phyloP scores from a whole-genome alignment of 2,329 filamentous ascomycete genomes.

The Bipolaris victoriae region DNA sequence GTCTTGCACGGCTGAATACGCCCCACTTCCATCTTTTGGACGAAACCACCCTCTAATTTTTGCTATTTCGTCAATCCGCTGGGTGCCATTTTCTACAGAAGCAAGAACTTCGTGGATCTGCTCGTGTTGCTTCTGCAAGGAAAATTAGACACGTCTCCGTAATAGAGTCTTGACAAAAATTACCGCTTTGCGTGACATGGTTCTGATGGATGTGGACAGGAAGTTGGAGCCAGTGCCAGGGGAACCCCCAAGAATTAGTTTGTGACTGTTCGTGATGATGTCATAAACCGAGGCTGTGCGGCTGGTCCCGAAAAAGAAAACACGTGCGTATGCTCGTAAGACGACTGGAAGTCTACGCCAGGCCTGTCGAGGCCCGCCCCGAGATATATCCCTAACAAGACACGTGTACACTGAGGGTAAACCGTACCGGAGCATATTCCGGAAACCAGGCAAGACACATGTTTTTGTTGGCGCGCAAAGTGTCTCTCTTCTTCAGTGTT shows the following conservation, averaged over 20 bases:
- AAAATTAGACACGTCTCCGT: slow-evolving; percentile 4
- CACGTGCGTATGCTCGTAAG: slow-evolving; percentile 10
- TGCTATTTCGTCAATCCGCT: slow-evolving; percentile 41
- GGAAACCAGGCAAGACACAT: neutral
- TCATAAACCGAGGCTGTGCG: slow-evolving; percentile 8
- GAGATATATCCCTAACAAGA: neutral
- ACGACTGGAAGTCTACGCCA: slow-evolving; percentile 4
- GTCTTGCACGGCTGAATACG: slow-evolving; percentile 33
- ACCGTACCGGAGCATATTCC: neutral
- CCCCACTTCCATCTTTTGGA: slow-evolving; percentile 29
- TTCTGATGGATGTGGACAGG: slow-evolving; percentile 4
- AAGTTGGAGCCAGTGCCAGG: neutral
- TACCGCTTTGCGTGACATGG: slow-evolving; percentile 18
- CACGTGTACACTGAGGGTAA: neutral
- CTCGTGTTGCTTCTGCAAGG: slow-evolving; percentile 23
- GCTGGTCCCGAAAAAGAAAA: neutral
- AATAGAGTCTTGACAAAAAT: neutral
- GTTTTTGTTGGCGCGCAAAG: no score
- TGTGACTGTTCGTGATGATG: slow-evolving; percentile 9
- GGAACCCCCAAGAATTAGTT: slow-evolving; percentile 1
- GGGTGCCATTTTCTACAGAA: slow-evolving; percentile 17
- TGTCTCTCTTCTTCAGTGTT: no score
- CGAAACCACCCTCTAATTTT: slow-evolving; percentile 39
- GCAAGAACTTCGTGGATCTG: slow-evolving; percentile 28
- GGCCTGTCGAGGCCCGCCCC: neutral